A percentile compares a stretch with the other conserved stretches of the same genome.
These are phyloP conservation scores for Dactylellina cionopaga DNA, from an alignment of 2,329 filamentous ascomycete genomes.

Conservation along the genomic window DNA sequence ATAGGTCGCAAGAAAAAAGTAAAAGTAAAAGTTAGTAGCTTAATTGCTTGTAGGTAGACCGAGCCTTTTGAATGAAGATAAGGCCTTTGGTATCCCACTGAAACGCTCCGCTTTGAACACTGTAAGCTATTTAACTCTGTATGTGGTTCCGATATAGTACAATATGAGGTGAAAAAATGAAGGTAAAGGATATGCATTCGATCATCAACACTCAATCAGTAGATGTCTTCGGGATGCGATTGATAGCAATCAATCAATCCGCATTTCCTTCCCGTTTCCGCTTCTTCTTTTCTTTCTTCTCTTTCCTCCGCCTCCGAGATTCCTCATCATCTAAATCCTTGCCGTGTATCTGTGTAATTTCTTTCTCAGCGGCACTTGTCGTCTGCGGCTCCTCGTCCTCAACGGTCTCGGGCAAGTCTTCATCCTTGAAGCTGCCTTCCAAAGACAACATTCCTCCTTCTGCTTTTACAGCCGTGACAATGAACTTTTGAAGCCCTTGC, in stretches of 20 bases:
- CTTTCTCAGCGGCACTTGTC: background rate
- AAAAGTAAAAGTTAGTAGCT: background rate
- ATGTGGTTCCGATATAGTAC: slow-evolving; percentile 11
- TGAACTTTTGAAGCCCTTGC: slow-evolving; percentile 77
- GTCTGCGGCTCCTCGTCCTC: slow-evolving; percentile 12
- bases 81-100: slow-evolving; percentile 1
- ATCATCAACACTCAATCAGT: background rate
- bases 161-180: background rate
- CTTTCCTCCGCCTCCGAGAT: slow-evolving; percentile 28
- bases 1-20: background rate
- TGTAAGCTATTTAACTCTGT: background rate
- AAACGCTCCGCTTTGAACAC: slow-evolving; percentile 10
- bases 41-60: background rate
- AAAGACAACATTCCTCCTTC: slow-evolving; percentile 84
- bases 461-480: slow-evolving; percentile 81
- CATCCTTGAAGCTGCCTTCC: slow-evolving; percentile 83
- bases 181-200: background rate
- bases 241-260: slow-evolving; percentile 6
- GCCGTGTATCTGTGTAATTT: slow-evolving; percentile 36
- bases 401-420: slow-evolving; percentile 58
- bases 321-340: slow-evolving; percentile 35
- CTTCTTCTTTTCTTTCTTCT: slow-evolving; percentile 55
- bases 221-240: background rate
- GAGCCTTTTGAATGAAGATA: background rate
- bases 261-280: slow-evolving; percentile 52